phyloP scores from a whole-genome alignment of 2,329 filamentous ascomycete genomes.

The Ophiognomonia clavigignenti-juglandacearum region DNA sequence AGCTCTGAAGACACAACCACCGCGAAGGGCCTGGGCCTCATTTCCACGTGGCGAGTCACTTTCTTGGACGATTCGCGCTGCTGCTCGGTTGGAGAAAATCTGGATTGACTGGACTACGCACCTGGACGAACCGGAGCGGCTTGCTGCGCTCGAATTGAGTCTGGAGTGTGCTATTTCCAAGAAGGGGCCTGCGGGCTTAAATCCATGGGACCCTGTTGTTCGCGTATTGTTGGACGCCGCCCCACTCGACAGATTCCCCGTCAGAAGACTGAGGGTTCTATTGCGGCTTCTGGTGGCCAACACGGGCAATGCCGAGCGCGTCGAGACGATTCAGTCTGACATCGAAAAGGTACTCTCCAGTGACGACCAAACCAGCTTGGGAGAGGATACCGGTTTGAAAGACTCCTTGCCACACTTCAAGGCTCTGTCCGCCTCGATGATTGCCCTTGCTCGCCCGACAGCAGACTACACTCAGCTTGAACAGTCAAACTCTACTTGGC shows the following conservation, averaged over 20 bases:
- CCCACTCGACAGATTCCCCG: conserved; percentile 42
- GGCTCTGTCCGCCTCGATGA: conserved; percentile 39
- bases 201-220: conserved; percentile 36
- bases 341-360: conserved; percentile 32
- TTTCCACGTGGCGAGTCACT: conserved; percentile 46
- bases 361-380: conserved; percentile 31
- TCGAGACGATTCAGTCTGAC: conserved; percentile 34
- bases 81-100: conserved; percentile 55
- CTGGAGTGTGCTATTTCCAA: conserved; percentile 41
- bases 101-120: conserved; percentile 52
- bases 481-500: conserved; percentile 40
- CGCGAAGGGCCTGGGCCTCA: conserved; percentile 48
- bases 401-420: conserved; percentile 45
- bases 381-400: conserved; percentile 39
- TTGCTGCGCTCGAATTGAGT: conserved; percentile 56
- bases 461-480: conserved; percentile 28
- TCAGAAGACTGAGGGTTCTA: conserved; percentile 48
- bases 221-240: conserved; percentile 46
- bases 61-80: conserved; percentile 53
- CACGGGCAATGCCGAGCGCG: conserved; percentile 38
- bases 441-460: conserved; percentile 36
- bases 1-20: conserved; percentile 43
- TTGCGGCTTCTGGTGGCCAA: conserved; percentile 43
- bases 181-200: conserved; percentile 28
- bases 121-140: conserved; percentile 46